phyloP scores from a whole-genome alignment of 805 yeast species.

The Lipomyces chichibuensis region DNA sequence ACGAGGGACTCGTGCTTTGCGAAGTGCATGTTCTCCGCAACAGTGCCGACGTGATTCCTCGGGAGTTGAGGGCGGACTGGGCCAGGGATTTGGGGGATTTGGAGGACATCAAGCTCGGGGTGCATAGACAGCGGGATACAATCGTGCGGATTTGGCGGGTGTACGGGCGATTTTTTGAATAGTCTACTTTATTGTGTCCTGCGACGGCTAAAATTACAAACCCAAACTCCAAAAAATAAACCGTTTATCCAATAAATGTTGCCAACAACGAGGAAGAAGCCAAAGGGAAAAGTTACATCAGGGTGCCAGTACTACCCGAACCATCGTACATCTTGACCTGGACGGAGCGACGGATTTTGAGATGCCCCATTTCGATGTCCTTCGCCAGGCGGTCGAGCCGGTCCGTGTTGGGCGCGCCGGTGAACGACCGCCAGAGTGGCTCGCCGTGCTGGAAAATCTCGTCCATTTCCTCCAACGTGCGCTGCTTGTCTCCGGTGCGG shows the following conservation, averaged over 20 bases:
- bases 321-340: slow-evolving; percentile 15
- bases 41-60: slow-evolving; percentile 56
- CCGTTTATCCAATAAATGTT: too few species aligned
- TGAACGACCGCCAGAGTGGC: slow-evolving; percentile 32
- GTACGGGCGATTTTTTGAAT: slow-evolving; percentile 22
- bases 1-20: slow-evolving; percentile 65
- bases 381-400: slow-evolving; percentile 23
- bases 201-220: neutral
- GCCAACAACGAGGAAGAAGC: too few species aligned
- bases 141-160: slow-evolving; percentile 44
- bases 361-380: slow-evolving; percentile 29
- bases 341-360: slow-evolving; percentile 12
- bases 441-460: slow-evolving; percentile 49
- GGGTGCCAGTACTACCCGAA: neutral
- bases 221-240: neutral
- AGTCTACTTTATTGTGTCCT: too few species aligned
- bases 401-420: slow-evolving; percentile 3
- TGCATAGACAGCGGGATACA: slow-evolving; percentile 51
- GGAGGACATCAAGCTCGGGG: slow-evolving; percentile 48
- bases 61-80: slow-evolving; percentile 57
- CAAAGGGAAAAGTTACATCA: neutral
- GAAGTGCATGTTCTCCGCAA: slow-evolving; percentile 63
- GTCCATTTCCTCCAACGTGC: slow-evolving; percentile 72
- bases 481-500: slow-evolving; percentile 89
- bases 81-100: slow-evolving; percentile 64